Evolutionary conservation across 345 rosid genomes (phyloP).

Genomic region (Eucalyptus marginata): DNA sequence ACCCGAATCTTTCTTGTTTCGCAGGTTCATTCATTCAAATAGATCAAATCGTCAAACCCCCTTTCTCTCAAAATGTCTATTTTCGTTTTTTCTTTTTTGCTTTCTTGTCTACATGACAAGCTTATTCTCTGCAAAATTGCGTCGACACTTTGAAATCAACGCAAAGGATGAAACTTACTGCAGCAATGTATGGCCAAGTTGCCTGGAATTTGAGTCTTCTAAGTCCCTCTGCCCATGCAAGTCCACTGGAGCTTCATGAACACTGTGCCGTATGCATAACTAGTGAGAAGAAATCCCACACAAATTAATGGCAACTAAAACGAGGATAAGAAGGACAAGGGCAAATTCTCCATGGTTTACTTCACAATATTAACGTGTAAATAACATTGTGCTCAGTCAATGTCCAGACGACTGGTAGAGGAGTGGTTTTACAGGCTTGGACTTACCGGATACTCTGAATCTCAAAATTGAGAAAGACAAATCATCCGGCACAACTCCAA

Average conservation of each 20-base stretch:
- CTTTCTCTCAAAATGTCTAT: neutral
- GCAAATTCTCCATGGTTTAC: neutral
- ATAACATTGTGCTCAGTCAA: neutral
- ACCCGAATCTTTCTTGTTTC: neutral
- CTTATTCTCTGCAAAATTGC: neutral
- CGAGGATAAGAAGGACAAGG: neutral
- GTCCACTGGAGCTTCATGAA: neutral
- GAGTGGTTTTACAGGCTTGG: neutral
- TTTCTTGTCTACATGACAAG: neutral
- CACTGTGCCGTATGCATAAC: neutral
- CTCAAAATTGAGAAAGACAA: neutral
- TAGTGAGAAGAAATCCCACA: neutral
- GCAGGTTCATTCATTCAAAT: neutral
- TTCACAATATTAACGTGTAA: neutral
- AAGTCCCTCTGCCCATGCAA: neutral
- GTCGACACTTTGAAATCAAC: neutral
- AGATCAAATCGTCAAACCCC: neutral
- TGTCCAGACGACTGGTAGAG: neutral
- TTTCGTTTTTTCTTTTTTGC: neutral
- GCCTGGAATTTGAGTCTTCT: neutral
- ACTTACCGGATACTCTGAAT: neutral
- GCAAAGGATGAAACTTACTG: neutral
- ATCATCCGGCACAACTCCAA: neutral
- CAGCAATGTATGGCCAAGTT: neutral
- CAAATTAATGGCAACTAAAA: neutral